A percentile compares a stretch with the other conserved stretches of the same genome.
Conservation (phyloP, 2,329 filamentous ascomycete genomes). For the Fusarium sp. region DNA sequence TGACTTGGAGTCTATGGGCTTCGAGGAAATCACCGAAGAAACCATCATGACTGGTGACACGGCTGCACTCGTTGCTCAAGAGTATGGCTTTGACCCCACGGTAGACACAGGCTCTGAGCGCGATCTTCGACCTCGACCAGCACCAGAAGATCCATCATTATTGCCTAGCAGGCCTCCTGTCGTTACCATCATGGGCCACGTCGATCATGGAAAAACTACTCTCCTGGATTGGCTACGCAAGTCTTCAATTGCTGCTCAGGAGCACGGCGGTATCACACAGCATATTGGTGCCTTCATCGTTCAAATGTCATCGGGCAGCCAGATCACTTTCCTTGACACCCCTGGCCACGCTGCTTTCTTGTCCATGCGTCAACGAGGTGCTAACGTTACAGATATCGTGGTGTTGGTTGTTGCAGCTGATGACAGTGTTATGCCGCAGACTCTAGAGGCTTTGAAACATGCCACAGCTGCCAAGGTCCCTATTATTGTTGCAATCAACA, state of each 20-base stretch:
- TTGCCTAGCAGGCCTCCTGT: conserved; percentile 86
- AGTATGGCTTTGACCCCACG: conserved; percentile 91
- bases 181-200: conserved; percentile 99
- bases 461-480: conserved; percentile 87
- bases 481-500: conserved; percentile 98
- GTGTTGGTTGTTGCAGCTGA: conserved; percentile 96
- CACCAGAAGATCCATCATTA: conserved; percentile 72
- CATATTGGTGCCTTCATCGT: conserved; percentile 99
- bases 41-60: conserved; percentile 92
- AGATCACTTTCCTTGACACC: conserved; percentile 96
- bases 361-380: conserved; percentile 94
- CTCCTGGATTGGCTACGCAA: conserved; percentile 93
- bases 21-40: conserved; percentile 83
- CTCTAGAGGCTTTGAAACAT: conserved; percentile 94
- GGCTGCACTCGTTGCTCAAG: conserved; percentile 87
- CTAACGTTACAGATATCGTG: conserved; percentile 96
- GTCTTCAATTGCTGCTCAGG: conserved; percentile 88
- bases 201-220: conserved; percentile 98
- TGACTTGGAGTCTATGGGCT: conserved; percentile 87
- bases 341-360: conserved; percentile 96
- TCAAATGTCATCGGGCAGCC: conserved; percentile 83
- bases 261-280: conserved; percentile 97
- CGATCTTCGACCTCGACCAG: conserved; percentile 78
- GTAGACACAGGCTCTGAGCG: conserved; percentile 73
- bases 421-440: conserved; percentile 97